Conservation (phyloP, 192 early-diverging fungal species). For the Haplosporangium gracile region DNA sequence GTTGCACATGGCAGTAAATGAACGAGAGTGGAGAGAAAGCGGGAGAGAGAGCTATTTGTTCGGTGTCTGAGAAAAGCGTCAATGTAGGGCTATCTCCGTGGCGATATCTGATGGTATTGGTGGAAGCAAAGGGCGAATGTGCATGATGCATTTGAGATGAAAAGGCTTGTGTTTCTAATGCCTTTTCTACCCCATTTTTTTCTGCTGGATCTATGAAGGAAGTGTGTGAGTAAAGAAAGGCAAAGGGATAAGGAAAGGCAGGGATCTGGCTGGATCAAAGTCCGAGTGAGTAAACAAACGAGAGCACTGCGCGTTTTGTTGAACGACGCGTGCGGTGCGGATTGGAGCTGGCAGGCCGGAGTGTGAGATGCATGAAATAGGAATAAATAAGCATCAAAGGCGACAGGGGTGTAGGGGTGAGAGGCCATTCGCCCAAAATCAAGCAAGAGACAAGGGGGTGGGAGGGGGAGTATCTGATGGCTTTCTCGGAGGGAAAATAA, state of each 20-base stretch:
- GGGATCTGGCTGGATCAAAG: neutral
- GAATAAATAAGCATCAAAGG: neutral
- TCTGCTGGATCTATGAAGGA: neutral
- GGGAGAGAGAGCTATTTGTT: neutral
- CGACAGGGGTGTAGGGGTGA: neutral
- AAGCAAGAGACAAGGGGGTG: too few relatives aligned
- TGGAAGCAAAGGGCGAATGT: neutral
- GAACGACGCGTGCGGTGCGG: neutral
- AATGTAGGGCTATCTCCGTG: neutral
- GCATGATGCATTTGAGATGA: neutral
- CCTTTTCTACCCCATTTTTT: slow-evolving; percentile 10
- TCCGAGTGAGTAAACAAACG: neutral
- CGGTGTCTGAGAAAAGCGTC: neutral
- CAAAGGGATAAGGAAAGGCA: neutral
- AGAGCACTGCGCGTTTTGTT: too few relatives aligned
- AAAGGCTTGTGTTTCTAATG: neutral
- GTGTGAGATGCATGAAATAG: neutral
- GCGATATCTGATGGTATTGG: neutral
- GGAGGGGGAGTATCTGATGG: neutral
- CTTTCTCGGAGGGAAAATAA: neutral
- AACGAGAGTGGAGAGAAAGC: neutral
- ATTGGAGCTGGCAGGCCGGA: neutral
- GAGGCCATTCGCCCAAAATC: neutral
- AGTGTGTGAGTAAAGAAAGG: neutral
- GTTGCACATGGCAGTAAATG: neutral